These are phyloP conservation scores for Blastobotrys americana DNA, from an alignment of 805 yeast species.

Conservation along the genomic window DNA sequence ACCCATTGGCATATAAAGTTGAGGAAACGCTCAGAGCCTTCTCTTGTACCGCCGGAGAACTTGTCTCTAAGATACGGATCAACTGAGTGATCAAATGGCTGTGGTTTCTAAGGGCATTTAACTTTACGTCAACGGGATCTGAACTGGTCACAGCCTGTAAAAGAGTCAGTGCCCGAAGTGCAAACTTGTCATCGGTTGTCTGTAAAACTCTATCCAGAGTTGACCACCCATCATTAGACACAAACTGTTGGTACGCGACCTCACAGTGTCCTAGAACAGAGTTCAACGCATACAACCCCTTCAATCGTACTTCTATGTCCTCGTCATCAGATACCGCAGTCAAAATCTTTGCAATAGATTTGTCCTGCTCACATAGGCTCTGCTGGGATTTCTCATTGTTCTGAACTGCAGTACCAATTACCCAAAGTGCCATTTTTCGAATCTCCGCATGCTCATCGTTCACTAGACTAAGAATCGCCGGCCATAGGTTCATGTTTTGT, in stretches of 20 bases:
- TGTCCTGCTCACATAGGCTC: conserved; percentile 38
- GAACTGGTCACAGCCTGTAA: conserved; percentile 16
- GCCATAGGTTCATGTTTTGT: conserved; percentile 79
- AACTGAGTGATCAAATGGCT: conserved; percentile 9
- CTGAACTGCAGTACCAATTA: conserved; percentile 87
- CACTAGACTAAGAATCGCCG: conserved; percentile 50
- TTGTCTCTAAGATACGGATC: conserved; percentile 11
- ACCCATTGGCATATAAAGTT: conserved; percentile 12
- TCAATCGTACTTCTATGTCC: conserved; percentile 39
- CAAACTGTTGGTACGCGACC: conserved; percentile 50
- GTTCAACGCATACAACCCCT: conserved; percentile 73
- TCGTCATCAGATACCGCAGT: conserved; percentile 22
- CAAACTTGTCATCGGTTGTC: conserved; percentile 10
- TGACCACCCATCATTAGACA: conserved; percentile 55
- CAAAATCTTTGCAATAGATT: conserved; percentile 28
- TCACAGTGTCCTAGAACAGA: conserved; percentile 63
- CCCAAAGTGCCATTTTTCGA: conserved; percentile 56
- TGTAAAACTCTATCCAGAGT: conserved; percentile 32
- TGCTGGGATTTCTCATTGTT: conserved; percentile 74
- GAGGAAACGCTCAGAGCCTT: conserved; percentile 25
- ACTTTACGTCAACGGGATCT: conserved; percentile 19
- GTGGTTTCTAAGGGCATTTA: conserved; percentile 11
- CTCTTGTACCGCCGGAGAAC: conserved; percentile 25
- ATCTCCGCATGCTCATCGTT: conserved; percentile 40
- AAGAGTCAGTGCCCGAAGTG: conserved; percentile 16